Evolutionary conservation across 2,329 filamentous ascomycete genomes (phyloP).

Genomic region (Leptographium radiaticola): DNA sequence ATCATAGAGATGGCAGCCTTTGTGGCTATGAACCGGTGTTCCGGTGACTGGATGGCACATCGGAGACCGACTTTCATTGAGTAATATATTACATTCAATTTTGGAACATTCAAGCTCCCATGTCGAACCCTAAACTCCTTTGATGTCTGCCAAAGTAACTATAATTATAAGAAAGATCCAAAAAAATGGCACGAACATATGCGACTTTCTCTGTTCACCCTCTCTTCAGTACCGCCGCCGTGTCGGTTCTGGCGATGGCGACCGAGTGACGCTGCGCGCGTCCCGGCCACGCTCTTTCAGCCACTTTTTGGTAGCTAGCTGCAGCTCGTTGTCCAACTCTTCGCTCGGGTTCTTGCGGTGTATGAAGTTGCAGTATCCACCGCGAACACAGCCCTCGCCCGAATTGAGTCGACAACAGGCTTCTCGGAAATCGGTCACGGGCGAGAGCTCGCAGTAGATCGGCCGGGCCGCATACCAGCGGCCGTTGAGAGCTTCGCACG

Average conservation of each 20-base stretch:
- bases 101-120: too few relatives aligned
- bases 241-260: slow-evolving; percentile 74
- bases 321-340: slow-evolving; percentile 79
- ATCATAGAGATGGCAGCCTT: too few relatives aligned
- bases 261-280: slow-evolving; percentile 66
- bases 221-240: slow-evolving; percentile 48
- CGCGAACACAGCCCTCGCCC: slow-evolving; percentile 88
- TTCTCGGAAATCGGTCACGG: slow-evolving; percentile 96
- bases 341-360: slow-evolving; percentile 88
- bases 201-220: slow-evolving; percentile 13
- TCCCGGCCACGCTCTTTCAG: slow-evolving; percentile 73
- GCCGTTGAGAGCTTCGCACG: slow-evolving; percentile 85
- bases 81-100: too few relatives aligned
- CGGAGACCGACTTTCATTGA: too few relatives aligned
- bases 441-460: slow-evolving; percentile 95
- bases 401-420: slow-evolving; percentile 91
- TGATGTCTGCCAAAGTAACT: neutral
- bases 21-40: too few relatives aligned
- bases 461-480: slow-evolving; percentile 95
- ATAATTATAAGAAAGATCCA: neutral
- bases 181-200: slow-evolving; percentile 28
- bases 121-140: neutral
- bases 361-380: slow-evolving; percentile 98
- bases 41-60: too few relatives aligned
- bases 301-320: slow-evolving; percentile 92